Conservation (phyloP, 2,329 filamentous ascomycete genomes). For the Paramyrothecium sp. region DNA sequence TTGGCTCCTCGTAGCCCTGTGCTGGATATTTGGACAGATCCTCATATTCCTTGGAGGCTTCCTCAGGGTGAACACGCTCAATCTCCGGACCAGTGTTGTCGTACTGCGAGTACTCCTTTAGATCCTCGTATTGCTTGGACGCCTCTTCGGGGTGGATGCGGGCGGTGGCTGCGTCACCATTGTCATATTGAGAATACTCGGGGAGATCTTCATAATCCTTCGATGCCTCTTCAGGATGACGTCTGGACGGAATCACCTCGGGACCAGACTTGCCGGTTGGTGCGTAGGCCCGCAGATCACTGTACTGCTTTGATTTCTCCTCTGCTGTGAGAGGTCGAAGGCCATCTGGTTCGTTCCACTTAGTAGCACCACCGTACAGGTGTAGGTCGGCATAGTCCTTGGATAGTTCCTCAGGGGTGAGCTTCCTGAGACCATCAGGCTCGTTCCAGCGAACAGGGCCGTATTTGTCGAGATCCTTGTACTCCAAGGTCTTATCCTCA, state of each 20-base stretch:
- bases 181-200: conserved; percentile 22
- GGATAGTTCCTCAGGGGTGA: conserved; percentile 30
- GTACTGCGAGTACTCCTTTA: conserved; percentile 28
- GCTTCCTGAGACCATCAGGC: conserved; percentile 34
- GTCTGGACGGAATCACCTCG: conserved; percentile 6
- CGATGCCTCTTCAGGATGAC: conserved; percentile 26
- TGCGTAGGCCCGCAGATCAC: conserved; percentile 32
- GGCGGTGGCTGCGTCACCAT: conserved; percentile 16
- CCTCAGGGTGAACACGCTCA: conserved; percentile 24
- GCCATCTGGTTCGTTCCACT: conserved; percentile 35
- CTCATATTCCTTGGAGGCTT: conserved; percentile 29
- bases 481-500: conserved; percentile 26
- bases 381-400: conserved; percentile 38
- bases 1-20: conserved; percentile 26
- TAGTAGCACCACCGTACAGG: conserved; percentile 28
- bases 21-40: conserved; percentile 30
- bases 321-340: conserved; percentile 25
- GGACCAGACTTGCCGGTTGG: conserved; percentile 18
- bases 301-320: conserved; percentile 38
- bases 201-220: conserved; percentile 27
- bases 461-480: conserved; percentile 42
- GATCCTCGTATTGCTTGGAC: conserved; percentile 34
- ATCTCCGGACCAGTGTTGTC: conserved; percentile 18
- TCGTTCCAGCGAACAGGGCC: conserved; percentile 35
- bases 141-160: conserved; percentile 30